Evolutionary conservation across 345 rosid species (phyloP).

Genomic region (Linum tenue): DNA sequence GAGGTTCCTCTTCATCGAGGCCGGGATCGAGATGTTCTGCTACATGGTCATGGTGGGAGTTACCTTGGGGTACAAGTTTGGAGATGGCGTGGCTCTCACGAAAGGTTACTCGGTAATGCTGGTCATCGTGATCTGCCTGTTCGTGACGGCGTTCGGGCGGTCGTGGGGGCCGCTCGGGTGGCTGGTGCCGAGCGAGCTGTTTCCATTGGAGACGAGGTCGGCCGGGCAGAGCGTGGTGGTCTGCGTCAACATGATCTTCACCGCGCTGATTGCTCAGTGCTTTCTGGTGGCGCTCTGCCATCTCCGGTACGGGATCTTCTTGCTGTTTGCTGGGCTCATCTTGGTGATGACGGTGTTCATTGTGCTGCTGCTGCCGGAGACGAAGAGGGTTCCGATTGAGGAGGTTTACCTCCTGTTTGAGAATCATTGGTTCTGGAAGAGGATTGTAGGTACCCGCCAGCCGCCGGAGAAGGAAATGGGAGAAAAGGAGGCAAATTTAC

Average conservation of each 20-base stretch:
- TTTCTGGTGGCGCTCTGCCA: conserved; percentile 19
- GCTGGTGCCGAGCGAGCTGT: conserved; percentile 32
- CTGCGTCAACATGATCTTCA: conserved; percentile 19
- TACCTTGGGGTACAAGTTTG: conserved; percentile 13
- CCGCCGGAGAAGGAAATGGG: background rate
- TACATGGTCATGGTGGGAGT: conserved; percentile 25
- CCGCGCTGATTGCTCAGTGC: conserved; percentile 22
- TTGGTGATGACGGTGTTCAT: conserved; percentile 25
- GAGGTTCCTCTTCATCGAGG: conserved; percentile 35
- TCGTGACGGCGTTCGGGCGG: conserved; percentile 19
- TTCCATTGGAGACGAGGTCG: conserved; percentile 31
- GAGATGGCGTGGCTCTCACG: conserved; percentile 15
- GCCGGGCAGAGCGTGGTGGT: conserved; percentile 31
- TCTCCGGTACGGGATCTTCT: conserved; percentile 20
- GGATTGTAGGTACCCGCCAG: background rate
- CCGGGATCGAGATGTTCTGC: conserved; percentile 35
- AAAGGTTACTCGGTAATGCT: conserved; percentile 16
- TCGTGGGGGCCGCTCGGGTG: conserved; percentile 33
- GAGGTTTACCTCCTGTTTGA: conserved; percentile 24
- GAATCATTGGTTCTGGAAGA: conserved; percentile 21
- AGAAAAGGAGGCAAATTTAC: background rate
- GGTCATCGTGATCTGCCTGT: conserved; percentile 14
- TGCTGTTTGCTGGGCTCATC: conserved; percentile 23
- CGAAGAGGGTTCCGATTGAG: conserved; percentile 30
- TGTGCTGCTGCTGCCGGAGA: conserved; percentile 29